Evolutionary conservation across 225 moss, liverwort and hornwort genomes (phyloP).

Genomic region (Pleurozium schreberi): DNA sequence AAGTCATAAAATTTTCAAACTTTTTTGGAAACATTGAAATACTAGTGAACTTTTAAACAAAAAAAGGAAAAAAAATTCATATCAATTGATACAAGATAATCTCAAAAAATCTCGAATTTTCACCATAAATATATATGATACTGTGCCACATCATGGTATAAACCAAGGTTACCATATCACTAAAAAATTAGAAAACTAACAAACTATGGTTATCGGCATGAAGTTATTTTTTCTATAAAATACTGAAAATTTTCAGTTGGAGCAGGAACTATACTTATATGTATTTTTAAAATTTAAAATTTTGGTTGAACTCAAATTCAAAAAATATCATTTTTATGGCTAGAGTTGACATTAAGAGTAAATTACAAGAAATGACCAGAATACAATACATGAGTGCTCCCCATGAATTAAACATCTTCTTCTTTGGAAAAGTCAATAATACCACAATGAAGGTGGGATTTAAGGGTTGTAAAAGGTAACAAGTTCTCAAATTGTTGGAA

Average conservation of each 20-base stretch:
- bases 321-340: neutral
- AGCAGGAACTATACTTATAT: neutral
- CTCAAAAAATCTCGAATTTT: rapidly evolving
- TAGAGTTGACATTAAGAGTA: neutral
- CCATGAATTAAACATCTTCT: too few species aligned
- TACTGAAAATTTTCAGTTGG: neutral
- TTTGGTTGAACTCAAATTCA: neutral
- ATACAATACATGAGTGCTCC: rapidly evolving
- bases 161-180: neutral
- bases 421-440: too few species aligned
- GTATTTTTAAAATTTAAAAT: too few species aligned
- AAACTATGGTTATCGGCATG: neutral
- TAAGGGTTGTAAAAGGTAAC: too few species aligned
- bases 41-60: neutral
- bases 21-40: too few species aligned
- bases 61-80: too few species aligned
- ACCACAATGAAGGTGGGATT: too few species aligned
- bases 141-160: neutral
- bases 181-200: neutral
- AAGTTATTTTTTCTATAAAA: neutral
- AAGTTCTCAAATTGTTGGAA: too few species aligned
- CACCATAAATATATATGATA: neutral
- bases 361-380: neutral
- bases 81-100: neutral
- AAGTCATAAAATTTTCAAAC: too few species aligned